phyloP scores from a whole-genome alignment of 1,139 yeast genomes.

The Saccharomyces uvarum region DNA sequence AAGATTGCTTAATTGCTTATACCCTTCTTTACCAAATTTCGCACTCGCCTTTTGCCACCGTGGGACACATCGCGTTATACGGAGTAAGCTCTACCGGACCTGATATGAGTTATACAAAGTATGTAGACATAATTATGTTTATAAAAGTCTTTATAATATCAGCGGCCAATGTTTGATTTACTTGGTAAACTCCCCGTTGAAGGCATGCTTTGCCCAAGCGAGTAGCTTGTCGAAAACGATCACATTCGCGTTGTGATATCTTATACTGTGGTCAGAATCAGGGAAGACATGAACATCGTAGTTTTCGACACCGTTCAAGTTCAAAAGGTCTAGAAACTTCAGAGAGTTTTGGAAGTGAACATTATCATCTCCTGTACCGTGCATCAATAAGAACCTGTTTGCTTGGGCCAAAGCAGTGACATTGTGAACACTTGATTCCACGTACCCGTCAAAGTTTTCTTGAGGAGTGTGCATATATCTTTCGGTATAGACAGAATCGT shows the following conservation, averaged over 20 bases:
- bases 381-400: conserved; percentile 61
- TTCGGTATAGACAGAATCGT: conserved; percentile 73
- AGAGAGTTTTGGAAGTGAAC: conserved; percentile 71
- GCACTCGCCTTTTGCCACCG: background rate
- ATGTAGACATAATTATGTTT: background rate
- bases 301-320: conserved; percentile 53
- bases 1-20: background rate
- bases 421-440: conserved; percentile 45
- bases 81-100: background rate
- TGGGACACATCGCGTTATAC: background rate
- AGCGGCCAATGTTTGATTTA: background rate
- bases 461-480: conserved; percentile 68
- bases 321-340: conserved; percentile 54
- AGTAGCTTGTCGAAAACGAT: conserved; percentile 61
- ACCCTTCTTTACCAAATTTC: background rate
- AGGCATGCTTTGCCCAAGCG: conserved; percentile 51
- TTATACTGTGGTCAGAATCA: conserved; percentile 66
- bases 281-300: conserved; percentile 72
- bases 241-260: conserved; percentile 60
- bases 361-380: conserved; percentile 78
- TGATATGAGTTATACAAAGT: background rate
- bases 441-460: conserved; percentile 52
- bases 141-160: background rate
- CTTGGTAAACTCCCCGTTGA: conserved; percentile 37
- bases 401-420: conserved; percentile 39